phyloP scores from a whole-genome alignment of 78 protist genomes.

The Dictyostelium citrinum region DNA sequence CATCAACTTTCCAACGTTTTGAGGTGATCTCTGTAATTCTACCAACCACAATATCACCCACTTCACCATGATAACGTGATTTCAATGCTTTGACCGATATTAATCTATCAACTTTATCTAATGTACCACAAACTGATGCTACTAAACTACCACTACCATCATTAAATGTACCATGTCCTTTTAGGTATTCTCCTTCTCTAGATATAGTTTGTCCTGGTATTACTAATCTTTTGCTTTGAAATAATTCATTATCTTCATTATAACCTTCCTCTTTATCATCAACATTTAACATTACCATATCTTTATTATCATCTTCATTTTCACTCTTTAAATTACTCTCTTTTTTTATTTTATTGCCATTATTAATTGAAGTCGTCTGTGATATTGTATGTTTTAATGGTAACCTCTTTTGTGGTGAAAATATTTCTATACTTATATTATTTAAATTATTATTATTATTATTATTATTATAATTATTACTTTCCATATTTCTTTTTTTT shows the following conservation, averaged over 20 bases:
- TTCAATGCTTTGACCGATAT: conserved; percentile 82
- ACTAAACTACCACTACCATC: background rate
- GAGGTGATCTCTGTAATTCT: conserved; percentile 76
- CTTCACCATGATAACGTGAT: conserved; percentile 84
- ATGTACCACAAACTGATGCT: conserved; percentile 86
- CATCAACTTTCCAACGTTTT: conserved; percentile 90
- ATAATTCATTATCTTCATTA: background rate
- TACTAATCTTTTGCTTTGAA: background rate
- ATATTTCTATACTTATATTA: conserved; percentile 62
- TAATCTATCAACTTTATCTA: conserved; percentile 87
- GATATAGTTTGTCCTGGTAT: conserved; percentile 76
- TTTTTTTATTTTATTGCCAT: background rate
- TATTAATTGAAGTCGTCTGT: background rate
- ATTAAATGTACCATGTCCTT: conserved; percentile 80
- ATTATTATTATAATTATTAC: background rate
- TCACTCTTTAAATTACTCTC: background rate
- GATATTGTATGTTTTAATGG: conserved; percentile 12
- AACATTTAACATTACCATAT: background rate
- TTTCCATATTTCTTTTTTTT: background rate
- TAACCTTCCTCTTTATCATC: background rate
- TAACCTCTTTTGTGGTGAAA: conserved; percentile 63
- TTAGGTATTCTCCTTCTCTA: conserved; percentile 68
- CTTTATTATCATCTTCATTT: background rate
- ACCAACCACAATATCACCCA: conserved; percentile 95
- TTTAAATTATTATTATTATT: conserved; percentile 7